These are phyloP conservation scores for Panus rudis DNA, from an alignment of 768 basidiomycete genomes.

Conservation along the genomic window DNA sequence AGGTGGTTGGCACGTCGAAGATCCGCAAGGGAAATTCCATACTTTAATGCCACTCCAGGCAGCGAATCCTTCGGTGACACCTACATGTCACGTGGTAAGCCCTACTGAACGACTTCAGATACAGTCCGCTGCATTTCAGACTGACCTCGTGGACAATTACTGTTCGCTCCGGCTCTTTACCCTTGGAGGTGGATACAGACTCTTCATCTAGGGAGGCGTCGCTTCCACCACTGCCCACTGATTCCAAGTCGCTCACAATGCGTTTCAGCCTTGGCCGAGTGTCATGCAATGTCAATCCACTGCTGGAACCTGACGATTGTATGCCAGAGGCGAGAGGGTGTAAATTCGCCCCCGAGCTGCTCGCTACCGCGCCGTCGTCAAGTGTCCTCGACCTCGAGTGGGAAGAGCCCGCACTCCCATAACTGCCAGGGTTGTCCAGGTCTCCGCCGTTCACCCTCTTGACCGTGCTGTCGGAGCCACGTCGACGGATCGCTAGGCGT, in stretches of 20 bases:
- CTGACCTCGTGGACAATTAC: constrained; percentile 58
- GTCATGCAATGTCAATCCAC: constrained; percentile 8
- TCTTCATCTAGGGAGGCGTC: constrained; percentile 4
- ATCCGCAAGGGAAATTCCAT: constrained; percentile 77
- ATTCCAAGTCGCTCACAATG: constrained; percentile 13
- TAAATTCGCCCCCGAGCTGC: constrained; percentile 8
- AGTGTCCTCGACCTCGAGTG: constrained; percentile 20
- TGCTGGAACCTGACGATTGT: constrained; percentile 8
- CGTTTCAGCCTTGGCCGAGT: constrained; percentile 19
- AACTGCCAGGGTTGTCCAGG: too few relatives aligned
- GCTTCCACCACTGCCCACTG: neutral
- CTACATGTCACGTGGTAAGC: constrained; percentile 29
- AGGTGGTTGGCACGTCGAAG: constrained; percentile 86
- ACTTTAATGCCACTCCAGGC: constrained; percentile 81
- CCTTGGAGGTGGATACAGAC: too few relatives aligned
- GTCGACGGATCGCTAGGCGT: constrained; percentile 17
- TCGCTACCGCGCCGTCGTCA: constrained; percentile 14
- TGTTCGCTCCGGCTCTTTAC: too few relatives aligned
- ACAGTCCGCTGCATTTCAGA: neutral
- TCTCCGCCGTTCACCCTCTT: constrained; percentile 11
- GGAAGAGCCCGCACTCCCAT: neutral
- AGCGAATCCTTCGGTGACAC: constrained; percentile 72
- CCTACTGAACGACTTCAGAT: neutral
- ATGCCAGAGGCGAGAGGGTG: constrained; percentile 13
- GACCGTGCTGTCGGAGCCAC: constrained; percentile 23